These are phyloP conservation scores for Agaricus sinodeliciosus DNA, from an alignment of 768 basidiomycete species.

Conservation along the genomic window DNA sequence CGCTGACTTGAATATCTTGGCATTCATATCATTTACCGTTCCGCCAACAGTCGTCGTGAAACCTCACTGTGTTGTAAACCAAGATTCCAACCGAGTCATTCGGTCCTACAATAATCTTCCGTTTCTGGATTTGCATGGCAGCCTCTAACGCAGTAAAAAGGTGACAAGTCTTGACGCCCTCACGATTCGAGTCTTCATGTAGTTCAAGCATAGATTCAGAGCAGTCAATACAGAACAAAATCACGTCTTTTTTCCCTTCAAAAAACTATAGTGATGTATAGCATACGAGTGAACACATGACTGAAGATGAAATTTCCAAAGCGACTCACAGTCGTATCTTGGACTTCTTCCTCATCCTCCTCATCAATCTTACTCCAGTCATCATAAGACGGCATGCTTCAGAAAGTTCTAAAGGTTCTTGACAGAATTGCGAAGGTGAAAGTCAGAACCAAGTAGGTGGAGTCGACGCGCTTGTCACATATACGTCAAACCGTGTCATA, in stretches of 20 bases:
- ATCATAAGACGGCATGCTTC: constrained; percentile 60
- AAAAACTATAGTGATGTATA: constrained; percentile 41
- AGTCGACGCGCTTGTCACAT: constrained; percentile 1
- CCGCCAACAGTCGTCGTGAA: not conserved
- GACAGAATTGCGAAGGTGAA: not conserved
- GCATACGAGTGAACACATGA: constrained; percentile 3
- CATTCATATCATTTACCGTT: not conserved
- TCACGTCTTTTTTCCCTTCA: constrained; percentile 77
- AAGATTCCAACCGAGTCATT: constrained; percentile 87
- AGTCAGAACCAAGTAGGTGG: not conserved
- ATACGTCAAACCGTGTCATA: constrained; percentile 8
- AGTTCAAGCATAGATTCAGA: constrained; percentile 83
- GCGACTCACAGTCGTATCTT: constrained; percentile 52
- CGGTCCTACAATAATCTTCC: constrained; percentile 83
- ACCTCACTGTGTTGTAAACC: constrained; percentile 85
- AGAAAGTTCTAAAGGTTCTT: not conserved
- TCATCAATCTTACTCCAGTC: constrained; percentile 79
- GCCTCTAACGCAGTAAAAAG: constrained; percentile 75
- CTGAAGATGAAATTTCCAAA: not conserved
- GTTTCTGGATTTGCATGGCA: constrained; percentile 83
- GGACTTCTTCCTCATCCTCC: constrained; percentile 78
- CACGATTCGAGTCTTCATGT: constrained; percentile 55
- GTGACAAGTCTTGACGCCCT: constrained; percentile 67
- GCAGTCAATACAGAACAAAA: constrained; percentile 94
- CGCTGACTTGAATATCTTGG: constrained; percentile 37